These are phyloP conservation scores for Cocos nucifera DNA, from an alignment of 176 grass and related monocot genomes.

Conservation along the genomic window DNA sequence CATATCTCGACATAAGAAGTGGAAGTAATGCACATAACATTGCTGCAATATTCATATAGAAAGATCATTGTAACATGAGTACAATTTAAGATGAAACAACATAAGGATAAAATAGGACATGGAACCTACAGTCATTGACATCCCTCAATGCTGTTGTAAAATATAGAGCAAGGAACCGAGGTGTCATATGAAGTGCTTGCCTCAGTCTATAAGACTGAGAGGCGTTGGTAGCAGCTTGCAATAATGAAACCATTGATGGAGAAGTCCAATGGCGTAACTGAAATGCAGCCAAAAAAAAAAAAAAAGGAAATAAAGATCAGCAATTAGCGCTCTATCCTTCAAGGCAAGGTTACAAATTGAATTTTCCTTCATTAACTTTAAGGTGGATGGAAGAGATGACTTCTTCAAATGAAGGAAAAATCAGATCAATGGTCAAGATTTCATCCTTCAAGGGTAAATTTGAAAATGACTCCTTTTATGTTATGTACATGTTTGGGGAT, in stretches of 20 bases:
- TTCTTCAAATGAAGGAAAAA: no score
- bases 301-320: background rate
- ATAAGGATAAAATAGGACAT: conserved; percentile 4
- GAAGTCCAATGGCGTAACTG: conserved; percentile 92
- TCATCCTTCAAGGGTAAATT: no score
- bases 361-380: no score
- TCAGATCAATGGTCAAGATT: no score
- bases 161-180: conserved; percentile 60
- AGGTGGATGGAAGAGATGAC: no score
- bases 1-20: conserved; percentile 79
- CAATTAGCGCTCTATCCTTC: no score
- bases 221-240: conserved; percentile 56
- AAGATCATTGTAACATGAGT: background rate
- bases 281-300: conserved; percentile 13
- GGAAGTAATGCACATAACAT: conserved; percentile 89
- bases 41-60: conserved; percentile 43
- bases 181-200: conserved; percentile 69
- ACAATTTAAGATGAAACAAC: background rate
- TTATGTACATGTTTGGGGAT: no score
- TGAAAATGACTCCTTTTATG: no score
- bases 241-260: conserved; percentile 61
- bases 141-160: conserved; percentile 56
- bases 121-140: conserved; percentile 58
- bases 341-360: no score
- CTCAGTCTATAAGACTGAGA: conserved; percentile 63